Conservation (phyloP, 495 filamentous ascomycete genomes). For the Chaetomium fimeti region DNA sequence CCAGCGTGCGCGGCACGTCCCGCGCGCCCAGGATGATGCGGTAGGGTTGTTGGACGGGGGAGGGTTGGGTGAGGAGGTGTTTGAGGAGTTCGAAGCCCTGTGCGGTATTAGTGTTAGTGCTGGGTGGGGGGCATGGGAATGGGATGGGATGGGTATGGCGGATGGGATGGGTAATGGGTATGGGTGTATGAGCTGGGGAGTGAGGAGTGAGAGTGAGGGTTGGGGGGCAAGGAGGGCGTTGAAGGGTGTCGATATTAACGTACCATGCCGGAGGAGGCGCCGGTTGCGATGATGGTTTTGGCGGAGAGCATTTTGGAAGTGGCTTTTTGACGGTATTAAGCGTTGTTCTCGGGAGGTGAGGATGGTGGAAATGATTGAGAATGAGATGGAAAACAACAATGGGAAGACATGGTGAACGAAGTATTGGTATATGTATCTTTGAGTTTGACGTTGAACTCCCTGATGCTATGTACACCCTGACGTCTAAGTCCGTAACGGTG, state of each 20-base stretch:
- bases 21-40: constrained; percentile 49
- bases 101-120: neutral
- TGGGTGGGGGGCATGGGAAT: too few relatives aligned
- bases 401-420: too few relatives aligned
- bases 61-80: constrained; percentile 37
- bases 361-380: neutral
- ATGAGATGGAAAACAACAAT: neutral
- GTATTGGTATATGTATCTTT: too few relatives aligned
- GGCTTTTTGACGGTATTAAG: neutral
- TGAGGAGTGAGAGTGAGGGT: too few relatives aligned
- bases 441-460: too few relatives aligned
- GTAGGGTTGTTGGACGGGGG: constrained; percentile 29
- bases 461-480: too few relatives aligned
- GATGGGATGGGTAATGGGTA: too few relatives aligned
- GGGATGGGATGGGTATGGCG: too few relatives aligned
- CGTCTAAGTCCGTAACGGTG: too few relatives aligned
- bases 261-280: constrained; percentile 47
- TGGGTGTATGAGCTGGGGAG: too few relatives aligned
- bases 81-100: constrained; percentile 49
- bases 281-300: constrained; percentile 49
- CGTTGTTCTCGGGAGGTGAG: neutral
- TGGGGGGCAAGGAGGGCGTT: constrained; percentile 6
- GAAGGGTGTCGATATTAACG: too few relatives aligned
- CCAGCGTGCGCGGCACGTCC: constrained; percentile 36
- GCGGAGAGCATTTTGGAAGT: neutral